These are phyloP conservation scores for Fraxinus latifolia DNA, from an alignment of 305 asterid genomes.

Conservation along the genomic window DNA sequence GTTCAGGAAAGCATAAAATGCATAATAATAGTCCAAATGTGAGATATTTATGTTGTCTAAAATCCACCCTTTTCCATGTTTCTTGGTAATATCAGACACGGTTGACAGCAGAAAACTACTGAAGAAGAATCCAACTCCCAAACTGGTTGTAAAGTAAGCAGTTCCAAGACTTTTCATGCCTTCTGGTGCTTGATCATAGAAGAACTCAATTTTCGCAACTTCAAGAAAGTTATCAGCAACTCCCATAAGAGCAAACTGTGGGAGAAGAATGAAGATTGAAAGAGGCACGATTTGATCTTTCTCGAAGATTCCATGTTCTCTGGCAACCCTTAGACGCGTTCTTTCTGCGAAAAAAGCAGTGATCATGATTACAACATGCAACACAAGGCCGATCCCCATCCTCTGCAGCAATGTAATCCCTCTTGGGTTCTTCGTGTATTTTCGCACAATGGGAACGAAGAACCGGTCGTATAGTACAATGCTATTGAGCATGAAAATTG, in stretches of 20 bases:
- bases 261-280: slow-evolving; percentile 51
- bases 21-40: slow-evolving; percentile 59
- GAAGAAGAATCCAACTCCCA: slow-evolving; percentile 56
- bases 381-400: slow-evolving; percentile 48
- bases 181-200: slow-evolving; percentile 70
- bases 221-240: slow-evolving; percentile 59
- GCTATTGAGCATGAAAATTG: slow-evolving; percentile 50
- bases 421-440: slow-evolving; percentile 54
- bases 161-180: slow-evolving; percentile 79
- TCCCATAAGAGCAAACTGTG: slow-evolving; percentile 57
- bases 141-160: slow-evolving; percentile 58
- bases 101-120: slow-evolving; percentile 55
- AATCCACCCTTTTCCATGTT: slow-evolving; percentile 57
- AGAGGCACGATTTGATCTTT: slow-evolving; percentile 43
- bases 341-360: slow-evolving; percentile 44
- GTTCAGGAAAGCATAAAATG: slow-evolving; percentile 42
- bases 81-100: slow-evolving; percentile 53
- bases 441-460: slow-evolving; percentile 42
- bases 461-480: slow-evolving; percentile 49
- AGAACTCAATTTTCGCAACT: slow-evolving; percentile 60
- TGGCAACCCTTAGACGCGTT: slow-evolving; percentile 42
- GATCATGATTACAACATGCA: slow-evolving; percentile 48
- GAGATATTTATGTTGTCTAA: slow-evolving; percentile 57
- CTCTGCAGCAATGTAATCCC: slow-evolving; percentile 58
- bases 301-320: slow-evolving; percentile 27